Base-by-base conservation (phyloP, 1,284 basidiomycete species). In the Sutorius eximius region DNA sequence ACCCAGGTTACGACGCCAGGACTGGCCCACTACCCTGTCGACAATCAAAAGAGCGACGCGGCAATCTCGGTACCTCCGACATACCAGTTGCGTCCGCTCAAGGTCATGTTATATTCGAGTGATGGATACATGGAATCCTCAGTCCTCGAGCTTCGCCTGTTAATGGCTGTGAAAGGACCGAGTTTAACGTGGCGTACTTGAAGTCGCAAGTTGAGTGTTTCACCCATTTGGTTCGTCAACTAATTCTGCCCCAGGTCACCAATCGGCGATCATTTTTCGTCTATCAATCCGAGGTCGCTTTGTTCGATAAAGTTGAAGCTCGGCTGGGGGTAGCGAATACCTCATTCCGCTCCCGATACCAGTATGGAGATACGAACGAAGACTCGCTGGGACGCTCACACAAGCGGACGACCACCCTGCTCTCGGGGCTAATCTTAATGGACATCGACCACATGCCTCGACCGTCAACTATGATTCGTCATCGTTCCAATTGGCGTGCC, bases 101-200 rank as follows among this genome's bases (percentile, higher is more conserved):
- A 88, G 68, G 73, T 91, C 49, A 75, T 91, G 55, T 67, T 91
- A 36, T 88, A 89, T 66, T 87, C 85, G 15, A 80, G 85, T n/a
- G 89, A 92, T 65, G 89, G 89, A 38, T 91, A 91, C 70, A 98
- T 95, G 27, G 96, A 98, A 73, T 91, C 90, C n/a, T 92, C 89
- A 36, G 85, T 96, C 15, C 83, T 95, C 47, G 95, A 93, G 15
- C 78, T 98, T 45, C 84, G 85, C 59, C 85, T 96, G 62, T 77
- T 98, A 60, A 98, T 99, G 95, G 85, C 87, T 37, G 76, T 88
- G 46, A 85, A 81, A 72, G 70, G 79, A 61, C 65, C 87, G 71
- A 71, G 79, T 45, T 80, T 98, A 12, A 90, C 94, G 5, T 92
- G 67, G 95, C 95, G 16, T 98, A 95, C 73, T 76, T 95, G 44